phyloP scores from a whole-genome alignment of 108 stramenopile genomes.

The Nitzschia palea region DNA sequence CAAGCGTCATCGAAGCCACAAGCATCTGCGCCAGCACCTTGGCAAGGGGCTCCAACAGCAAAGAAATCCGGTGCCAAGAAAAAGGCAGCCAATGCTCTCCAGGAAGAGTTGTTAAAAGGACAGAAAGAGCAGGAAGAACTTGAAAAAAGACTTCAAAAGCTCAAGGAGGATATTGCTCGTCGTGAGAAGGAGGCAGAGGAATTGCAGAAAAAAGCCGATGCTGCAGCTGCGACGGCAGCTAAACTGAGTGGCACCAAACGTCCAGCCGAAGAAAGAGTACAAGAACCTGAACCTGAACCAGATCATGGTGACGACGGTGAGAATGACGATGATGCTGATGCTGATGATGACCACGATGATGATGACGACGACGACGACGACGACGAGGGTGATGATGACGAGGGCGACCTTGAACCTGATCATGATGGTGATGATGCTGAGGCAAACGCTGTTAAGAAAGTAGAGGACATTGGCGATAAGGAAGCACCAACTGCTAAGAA shows the following conservation, averaged over 20 bases:
- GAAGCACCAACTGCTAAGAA: neutral
- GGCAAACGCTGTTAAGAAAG: neutral
- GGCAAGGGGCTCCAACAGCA: neutral
- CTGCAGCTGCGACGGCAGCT: neutral
- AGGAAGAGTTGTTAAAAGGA: constrained; percentile 29
- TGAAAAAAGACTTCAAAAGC: constrained; percentile 35
- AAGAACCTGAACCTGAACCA: no score
- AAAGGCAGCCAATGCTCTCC: constrained; percentile 1
- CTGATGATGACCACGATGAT: no score
- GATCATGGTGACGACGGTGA: no score
- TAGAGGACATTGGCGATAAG: neutral
- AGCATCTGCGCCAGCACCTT: neutral
- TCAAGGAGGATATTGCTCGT: constrained; percentile 43
- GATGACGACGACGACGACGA: no score
- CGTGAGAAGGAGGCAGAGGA: constrained; percentile 36
- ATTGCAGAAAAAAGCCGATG: constrained; percentile 18
- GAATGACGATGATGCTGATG: no score
- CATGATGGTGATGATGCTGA: no score
- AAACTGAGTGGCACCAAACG: neutral
- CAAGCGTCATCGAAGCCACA: constrained; percentile 4
- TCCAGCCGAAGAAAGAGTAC: constrained; percentile 1
- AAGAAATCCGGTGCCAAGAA: constrained; percentile 5
- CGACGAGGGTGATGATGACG: no score
- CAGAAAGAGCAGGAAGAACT: constrained; percentile 32
- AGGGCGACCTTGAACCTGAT: no score